These are phyloP conservation scores for Coniferiporia sulphurascens DNA, from an alignment of 1,284 basidiomycete species.

Conservation along the genomic window DNA sequence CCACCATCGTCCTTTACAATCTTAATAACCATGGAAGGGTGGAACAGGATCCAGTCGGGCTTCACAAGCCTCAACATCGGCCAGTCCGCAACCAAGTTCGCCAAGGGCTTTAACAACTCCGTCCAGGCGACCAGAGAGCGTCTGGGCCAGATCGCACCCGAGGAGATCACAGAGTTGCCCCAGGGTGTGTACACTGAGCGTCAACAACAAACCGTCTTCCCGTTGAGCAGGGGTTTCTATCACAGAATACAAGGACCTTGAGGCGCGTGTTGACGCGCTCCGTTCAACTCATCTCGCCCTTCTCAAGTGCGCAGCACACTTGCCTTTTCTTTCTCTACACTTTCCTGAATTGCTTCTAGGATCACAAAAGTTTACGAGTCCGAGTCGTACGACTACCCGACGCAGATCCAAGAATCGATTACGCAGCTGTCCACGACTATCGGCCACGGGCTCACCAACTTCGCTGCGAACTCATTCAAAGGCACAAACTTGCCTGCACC, in stretches of 20 bases:
- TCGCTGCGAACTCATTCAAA: conserved; percentile 89
- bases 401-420: conserved; percentile 72
- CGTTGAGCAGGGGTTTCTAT: background rate
- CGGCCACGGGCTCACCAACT: conserved; percentile 74
- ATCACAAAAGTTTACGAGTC: conserved; percentile 83
- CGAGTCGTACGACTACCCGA: conserved; percentile 87
- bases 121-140: conserved; percentile 90
- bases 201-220: conserved; percentile 22
- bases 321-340: background rate
- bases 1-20: background rate
- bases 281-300: conserved; percentile 74
- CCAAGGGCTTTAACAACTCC: conserved; percentile 81
- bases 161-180: conserved; percentile 95
- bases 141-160: conserved; percentile 82
- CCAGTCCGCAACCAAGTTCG: conserved; percentile 66
- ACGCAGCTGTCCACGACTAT: conserved; percentile 69
- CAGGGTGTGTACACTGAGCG: conserved; percentile 46
- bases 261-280: conserved; percentile 91
- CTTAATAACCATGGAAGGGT: conserved; percentile 58
- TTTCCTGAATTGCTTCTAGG: conserved; percentile 34
- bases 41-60: conserved; percentile 62
- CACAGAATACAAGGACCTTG: conserved; percentile 93
- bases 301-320: conserved; percentile 56
- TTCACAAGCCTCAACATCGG: conserved; percentile 59
- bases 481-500: conserved; percentile 83